phyloP scores from a whole-genome alignment of 2,329 filamentous ascomycete genomes.

The Tolypocladium nubicola region DNA sequence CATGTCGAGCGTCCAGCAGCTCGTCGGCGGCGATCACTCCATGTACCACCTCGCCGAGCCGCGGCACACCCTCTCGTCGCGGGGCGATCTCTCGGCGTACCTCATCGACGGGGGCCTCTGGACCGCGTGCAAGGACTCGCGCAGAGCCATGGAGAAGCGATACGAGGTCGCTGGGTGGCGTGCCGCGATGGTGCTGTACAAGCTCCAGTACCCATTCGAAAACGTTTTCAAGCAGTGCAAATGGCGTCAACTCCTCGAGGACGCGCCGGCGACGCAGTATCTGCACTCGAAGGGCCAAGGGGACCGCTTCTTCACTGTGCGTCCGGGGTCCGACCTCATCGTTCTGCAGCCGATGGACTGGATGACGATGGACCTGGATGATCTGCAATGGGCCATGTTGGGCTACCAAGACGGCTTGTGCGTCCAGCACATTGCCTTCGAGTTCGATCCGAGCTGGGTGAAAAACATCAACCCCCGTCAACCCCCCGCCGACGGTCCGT shows the following conservation, averaged over 20 bases:
- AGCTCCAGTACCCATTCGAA: neutral
- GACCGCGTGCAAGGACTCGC: neutral
- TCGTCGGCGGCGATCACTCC: neutral
- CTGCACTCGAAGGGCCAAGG: no score
- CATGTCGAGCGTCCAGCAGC: no score
- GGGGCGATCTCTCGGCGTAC: neutral
- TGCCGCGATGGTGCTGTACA: neutral
- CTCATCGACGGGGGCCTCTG: neutral
- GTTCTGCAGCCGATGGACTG: neutral
- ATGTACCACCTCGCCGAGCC: neutral
- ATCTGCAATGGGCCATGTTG: no score
- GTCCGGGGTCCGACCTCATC: neutral
- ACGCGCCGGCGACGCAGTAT: no score
- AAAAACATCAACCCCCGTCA: no score
- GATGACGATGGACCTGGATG: no score
- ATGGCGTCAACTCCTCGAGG: no score
- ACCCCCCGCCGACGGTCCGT: no score
- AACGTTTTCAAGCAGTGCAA: neutral
- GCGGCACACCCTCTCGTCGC: neutral
- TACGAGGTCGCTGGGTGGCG: neutral
- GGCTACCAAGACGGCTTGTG: no score
- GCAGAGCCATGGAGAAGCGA: neutral
- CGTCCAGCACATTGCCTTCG: neutral
- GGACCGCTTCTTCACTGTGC: neutral
- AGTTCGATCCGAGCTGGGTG: neutral